A percentile compares a stretch with the other conserved stretches of the same genome.
These are phyloP conservation scores for Microbotryum violaceum DNA, from an alignment of 1,284 basidiomycete species.

Conservation along the genomic window DNA sequence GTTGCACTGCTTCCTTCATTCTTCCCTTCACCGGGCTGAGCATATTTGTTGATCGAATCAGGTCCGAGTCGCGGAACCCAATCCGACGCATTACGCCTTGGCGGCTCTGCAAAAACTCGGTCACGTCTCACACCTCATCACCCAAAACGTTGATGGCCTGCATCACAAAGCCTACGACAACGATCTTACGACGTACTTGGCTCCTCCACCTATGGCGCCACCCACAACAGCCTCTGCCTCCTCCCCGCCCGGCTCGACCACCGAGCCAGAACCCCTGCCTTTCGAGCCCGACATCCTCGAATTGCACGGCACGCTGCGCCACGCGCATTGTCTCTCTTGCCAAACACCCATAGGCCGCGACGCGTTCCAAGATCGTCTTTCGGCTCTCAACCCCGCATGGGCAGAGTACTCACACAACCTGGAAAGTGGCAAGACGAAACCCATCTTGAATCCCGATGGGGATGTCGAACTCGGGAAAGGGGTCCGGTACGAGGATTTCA, in stretches of 20 bases:
- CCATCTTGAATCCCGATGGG: slow-evolving; percentile 82
- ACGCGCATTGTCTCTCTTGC: slow-evolving; percentile 42
- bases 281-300: slow-evolving; percentile 54
- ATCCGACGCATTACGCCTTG: slow-evolving; percentile 76
- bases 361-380: slow-evolving; percentile 65
- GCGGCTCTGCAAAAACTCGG: slow-evolving; percentile 68
- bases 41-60: too few species aligned
- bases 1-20: neutral
- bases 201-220: slow-evolving; percentile 12
- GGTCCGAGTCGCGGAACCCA: slow-evolving; percentile 61
- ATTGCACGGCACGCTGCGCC: slow-evolving; percentile 80
- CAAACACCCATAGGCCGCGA: slow-evolving; percentile 65
- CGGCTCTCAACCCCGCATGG: slow-evolving; percentile 69
- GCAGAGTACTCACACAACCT: slow-evolving; percentile 59
- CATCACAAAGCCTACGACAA: slow-evolving; percentile 17
- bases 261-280: slow-evolving; percentile 43
- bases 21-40: too few species aligned
- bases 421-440: slow-evolving; percentile 51
- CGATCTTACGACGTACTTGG: slow-evolving; percentile 20
- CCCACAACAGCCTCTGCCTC: neutral
- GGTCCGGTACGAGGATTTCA: slow-evolving; percentile 29
- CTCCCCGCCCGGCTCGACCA: slow-evolving; percentile 31
- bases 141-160: slow-evolving; percentile 67
- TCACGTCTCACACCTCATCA: slow-evolving; percentile 58
- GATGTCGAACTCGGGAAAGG: slow-evolving; percentile 51